phyloP scores from a whole-genome alignment of 495 filamentous ascomycete genomes.

The Aspergillus egyptiacus region DNA sequence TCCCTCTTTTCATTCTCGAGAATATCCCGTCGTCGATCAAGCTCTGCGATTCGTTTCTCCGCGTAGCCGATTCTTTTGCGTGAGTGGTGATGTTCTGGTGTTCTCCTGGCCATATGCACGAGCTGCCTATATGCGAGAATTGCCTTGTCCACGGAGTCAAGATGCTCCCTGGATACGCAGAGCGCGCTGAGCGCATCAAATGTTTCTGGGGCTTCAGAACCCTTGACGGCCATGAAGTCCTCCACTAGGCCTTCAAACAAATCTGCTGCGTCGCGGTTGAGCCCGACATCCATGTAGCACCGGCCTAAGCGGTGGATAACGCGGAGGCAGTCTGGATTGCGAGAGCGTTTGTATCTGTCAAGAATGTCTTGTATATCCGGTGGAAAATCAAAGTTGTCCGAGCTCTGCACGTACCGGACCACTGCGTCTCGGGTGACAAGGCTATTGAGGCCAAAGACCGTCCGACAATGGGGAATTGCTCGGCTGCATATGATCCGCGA shows the following conservation, averaged over 20 bases:
- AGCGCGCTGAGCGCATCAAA: slow-evolving; percentile 29
- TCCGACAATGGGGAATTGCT: slow-evolving; percentile 26
- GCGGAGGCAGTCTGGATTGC: slow-evolving; percentile 20
- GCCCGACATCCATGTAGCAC: slow-evolving; percentile 26
- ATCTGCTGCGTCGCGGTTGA: slow-evolving; percentile 25
- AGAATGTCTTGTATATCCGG: slow-evolving; percentile 24
- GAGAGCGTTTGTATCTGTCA: slow-evolving; percentile 23
- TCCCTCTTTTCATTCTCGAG: slow-evolving; percentile 23
- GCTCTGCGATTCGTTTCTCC: slow-evolving; percentile 23
- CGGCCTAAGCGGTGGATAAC: slow-evolving; percentile 28
- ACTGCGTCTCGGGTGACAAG: slow-evolving; percentile 24
- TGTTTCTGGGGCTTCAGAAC: slow-evolving; percentile 22
- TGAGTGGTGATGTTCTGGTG: slow-evolving; percentile 20
- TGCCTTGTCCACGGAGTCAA: slow-evolving; percentile 26
- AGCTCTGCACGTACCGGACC: slow-evolving; percentile 23
- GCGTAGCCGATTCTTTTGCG: slow-evolving; percentile 24
- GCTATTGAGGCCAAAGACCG: slow-evolving; percentile 23
- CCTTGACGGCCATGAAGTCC: slow-evolving; percentile 21
- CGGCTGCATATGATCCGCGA: slow-evolving; percentile 19
- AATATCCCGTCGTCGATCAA: slow-evolving; percentile 23
- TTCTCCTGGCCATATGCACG: slow-evolving; percentile 22
- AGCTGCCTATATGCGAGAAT: slow-evolving; percentile 27
- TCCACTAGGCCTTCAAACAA: slow-evolving; percentile 26
- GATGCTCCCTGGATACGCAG: slow-evolving; percentile 25
- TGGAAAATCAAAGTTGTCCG: slow-evolving; percentile 30